Percentiles rank a stretch among this genome's conserved stretches.
phyloP scores from a whole-genome alignment of 2,329 filamentous ascomycete genomes.

The Fusarium buharicum region DNA sequence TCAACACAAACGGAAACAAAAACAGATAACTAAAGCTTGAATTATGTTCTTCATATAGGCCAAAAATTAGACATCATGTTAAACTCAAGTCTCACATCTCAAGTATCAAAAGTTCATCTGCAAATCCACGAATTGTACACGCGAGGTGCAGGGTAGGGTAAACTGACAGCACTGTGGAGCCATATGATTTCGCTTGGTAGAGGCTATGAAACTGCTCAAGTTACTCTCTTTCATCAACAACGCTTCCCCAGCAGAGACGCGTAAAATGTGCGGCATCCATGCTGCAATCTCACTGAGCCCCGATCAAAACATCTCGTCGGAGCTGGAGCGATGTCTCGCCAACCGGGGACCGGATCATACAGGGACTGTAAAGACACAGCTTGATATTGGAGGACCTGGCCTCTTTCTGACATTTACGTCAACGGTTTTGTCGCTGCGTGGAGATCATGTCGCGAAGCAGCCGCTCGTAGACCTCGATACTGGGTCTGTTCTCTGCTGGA shows the following conservation, averaged over 20 bases:
- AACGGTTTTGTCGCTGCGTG: slow-evolving; percentile 91
- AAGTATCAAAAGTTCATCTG: neutral
- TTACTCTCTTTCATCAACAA: slow-evolving; percentile 14
- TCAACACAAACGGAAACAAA: neutral
- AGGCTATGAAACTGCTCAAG: slow-evolving; percentile 7
- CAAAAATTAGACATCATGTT: too few relatives aligned
- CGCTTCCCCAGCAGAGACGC: slow-evolving; percentile 22
- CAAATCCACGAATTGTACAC: neutral
- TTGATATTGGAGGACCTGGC: slow-evolving; percentile 41
- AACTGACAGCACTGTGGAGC: slow-evolving; percentile 4
- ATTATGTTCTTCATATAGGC: too few relatives aligned
- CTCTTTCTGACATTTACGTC: slow-evolving; percentile 74
- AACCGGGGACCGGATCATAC: slow-evolving; percentile 71
- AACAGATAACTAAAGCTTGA: too few relatives aligned
- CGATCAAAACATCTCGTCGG: slow-evolving; percentile 45
- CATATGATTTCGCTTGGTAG: slow-evolving; percentile 12
- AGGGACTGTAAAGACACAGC: slow-evolving; percentile 54
- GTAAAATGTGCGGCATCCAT: slow-evolving; percentile 71
- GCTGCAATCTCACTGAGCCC: slow-evolving; percentile 56
- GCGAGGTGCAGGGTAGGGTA: slow-evolving; percentile 27
- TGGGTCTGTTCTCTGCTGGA: slow-evolving; percentile 88
- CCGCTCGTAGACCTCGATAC: slow-evolving; percentile 70
- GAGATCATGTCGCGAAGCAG: slow-evolving; percentile 75
- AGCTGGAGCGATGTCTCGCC: slow-evolving; percentile 58
- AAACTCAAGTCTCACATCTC: neutral